Conservation (phyloP, 768 basidiomycete species). For the Mycena venus region DNA sequence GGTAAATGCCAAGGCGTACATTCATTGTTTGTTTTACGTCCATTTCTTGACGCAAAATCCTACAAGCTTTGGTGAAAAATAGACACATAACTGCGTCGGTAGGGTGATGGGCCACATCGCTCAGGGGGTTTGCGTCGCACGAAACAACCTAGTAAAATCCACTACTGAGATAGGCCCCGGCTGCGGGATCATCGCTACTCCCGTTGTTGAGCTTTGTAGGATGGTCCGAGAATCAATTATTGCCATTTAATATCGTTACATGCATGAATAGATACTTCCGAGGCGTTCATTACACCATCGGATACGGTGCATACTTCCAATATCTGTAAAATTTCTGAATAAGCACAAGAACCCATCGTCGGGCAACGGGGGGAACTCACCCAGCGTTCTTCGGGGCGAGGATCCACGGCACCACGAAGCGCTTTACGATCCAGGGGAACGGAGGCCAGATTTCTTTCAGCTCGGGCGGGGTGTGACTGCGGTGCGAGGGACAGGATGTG, state of each 20-base stretch:
- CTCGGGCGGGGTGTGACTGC: conserved; percentile 54
- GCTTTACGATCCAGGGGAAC: conserved; percentile 54
- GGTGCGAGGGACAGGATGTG: not conserved
- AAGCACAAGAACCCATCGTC: not conserved
- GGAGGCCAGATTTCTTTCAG: conserved; percentile 53
- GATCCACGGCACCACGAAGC: conserved; percentile 51
- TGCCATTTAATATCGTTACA: not conserved
- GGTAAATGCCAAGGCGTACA: too few relatives aligned
- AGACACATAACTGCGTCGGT: too few relatives aligned
- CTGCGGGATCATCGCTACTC: too few relatives aligned
- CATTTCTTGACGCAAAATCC: too few relatives aligned
- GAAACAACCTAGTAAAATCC: too few relatives aligned
- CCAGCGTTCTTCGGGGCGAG: conserved; percentile 50
- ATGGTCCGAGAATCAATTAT: too few relatives aligned
- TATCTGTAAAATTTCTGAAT: conserved; percentile 7
- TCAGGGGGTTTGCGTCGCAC: too few relatives aligned
- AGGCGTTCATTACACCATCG: not conserved
- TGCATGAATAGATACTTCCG: not conserved
- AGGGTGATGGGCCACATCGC: too few relatives aligned
- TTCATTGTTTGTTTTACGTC: too few relatives aligned
- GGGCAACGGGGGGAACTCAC: conserved; percentile 28
- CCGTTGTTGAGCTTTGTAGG: too few relatives aligned
- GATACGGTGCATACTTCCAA: conserved; percentile 31
- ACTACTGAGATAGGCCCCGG: too few relatives aligned
- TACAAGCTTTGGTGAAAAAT: too few relatives aligned